Base-by-base conservation (phyloP, 2,329 filamentous ascomycete genomes). In the Bipolaris sorokiniana region DNA sequence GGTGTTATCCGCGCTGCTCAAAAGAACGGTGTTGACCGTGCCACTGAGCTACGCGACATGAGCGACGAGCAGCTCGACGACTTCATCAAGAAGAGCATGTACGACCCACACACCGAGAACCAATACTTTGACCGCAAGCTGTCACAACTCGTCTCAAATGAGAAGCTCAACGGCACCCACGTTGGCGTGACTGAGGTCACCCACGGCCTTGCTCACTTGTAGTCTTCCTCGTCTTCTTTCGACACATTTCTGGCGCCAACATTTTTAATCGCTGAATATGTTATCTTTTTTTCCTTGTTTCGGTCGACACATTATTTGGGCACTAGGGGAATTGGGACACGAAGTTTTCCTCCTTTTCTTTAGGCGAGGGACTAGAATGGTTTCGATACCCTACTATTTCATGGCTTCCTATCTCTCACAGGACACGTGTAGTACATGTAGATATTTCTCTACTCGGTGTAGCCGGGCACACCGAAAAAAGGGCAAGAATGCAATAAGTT, bases 1-100 rank as follows among this genome's bases (percentile, higher is more conserved):
- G 92, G 94, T 78, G 93, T 97, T 66, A 97, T 98, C 84, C 93
- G 95, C 76, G 89, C 91, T 20, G 93, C 94, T 5, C 90, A 96
- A 70, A 83, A 88, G 62, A 91, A 91, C 68, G 90, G 90, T 48
- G 80, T 83, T 42, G 81, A 83, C 70, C 79, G 81, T 28, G 79
- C 81, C 54, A 68, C 78, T 20, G 75, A 77, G 59, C 90, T 97
- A 48, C 89, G 89, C 70, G 79, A 79, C 59, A 79, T 92, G 53
- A 82, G 83, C 49, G 89, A 93, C 62, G 83, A 84, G 62, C 83
- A 89, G 73, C 89, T 91, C 83, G 78, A 87, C 58, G 86, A 88
- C 75, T 92, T 88, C 85, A 81, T 83, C 63, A 72, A 75, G 56
- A 64, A 77, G 59, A 70, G 77, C 49, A 83, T 83, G 81, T 83